Conservation (phyloP, 1,284 basidiomycete genomes). For the Rugosomyces carneus region DNA sequence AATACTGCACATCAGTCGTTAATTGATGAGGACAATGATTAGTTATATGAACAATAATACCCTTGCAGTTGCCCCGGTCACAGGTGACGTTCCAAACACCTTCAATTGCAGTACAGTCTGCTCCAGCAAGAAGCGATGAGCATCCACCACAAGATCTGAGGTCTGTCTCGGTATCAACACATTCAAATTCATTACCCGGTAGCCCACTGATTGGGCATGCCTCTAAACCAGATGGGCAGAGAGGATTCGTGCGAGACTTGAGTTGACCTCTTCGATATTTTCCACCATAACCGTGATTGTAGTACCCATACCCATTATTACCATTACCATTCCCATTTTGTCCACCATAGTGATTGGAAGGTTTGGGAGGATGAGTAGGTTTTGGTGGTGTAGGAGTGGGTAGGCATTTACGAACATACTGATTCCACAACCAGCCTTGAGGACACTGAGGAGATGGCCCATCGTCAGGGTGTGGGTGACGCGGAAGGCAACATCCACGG, state of each 20-base stretch:
- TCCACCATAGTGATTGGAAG: constrained; percentile 17
- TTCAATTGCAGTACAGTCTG: constrained; percentile 65
- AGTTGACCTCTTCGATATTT: constrained; percentile 25
- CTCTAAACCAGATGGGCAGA: constrained; percentile 52
- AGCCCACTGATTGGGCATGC: constrained; percentile 55
- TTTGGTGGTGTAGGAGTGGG: constrained; percentile 30
- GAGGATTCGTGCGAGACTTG: constrained; percentile 33
- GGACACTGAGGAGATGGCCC: constrained; percentile 45
- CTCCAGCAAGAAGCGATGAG: constrained; percentile 50
- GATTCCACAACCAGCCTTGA: constrained; percentile 42
- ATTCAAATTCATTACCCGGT: constrained; percentile 49
- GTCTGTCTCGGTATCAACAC: constrained; percentile 49
- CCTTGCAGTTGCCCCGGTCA: constrained; percentile 47
- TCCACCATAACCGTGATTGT: constrained; percentile 4
- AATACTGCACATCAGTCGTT: constrained; percentile 37
- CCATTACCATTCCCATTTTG: constrained; percentile 12
- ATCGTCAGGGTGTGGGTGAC: constrained; percentile 23
- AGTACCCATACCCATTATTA: background rate
- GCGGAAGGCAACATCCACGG: constrained; percentile 45
- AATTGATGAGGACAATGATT: constrained; percentile 5
- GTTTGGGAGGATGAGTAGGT: constrained; percentile 30
- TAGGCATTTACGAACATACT: constrained; percentile 34
- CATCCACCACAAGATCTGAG: constrained; percentile 74
- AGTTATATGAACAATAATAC: constrained; percentile 28
- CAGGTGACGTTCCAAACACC: constrained; percentile 68